Evolutionary conservation across 495 filamentous ascomycete species (phyloP).

Genomic region (Aspergillus taichungensis): DNA sequence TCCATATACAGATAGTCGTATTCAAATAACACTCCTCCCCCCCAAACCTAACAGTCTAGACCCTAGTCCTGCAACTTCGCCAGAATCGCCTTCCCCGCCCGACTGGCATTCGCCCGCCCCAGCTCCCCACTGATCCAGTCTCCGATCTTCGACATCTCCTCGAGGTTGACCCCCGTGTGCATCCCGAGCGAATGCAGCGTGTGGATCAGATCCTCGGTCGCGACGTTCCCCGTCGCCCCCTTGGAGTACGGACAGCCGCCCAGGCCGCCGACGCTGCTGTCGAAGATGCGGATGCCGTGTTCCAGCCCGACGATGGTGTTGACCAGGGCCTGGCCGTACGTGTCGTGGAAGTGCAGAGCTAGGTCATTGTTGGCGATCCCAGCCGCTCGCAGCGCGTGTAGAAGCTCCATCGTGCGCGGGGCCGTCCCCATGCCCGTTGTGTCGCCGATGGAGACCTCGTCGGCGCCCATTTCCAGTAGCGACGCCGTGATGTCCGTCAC

Average conservation of each 20-base stretch:
- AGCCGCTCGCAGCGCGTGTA: conserved; percentile 61
- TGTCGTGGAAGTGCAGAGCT: conserved; percentile 94
- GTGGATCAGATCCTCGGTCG: conserved; percentile 89
- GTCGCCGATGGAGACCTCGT: conserved; percentile 89
- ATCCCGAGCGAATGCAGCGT: conserved; percentile 80
- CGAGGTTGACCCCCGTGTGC: conserved; percentile 80
- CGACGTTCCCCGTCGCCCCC: conserved; percentile 90
- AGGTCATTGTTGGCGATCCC: conserved; percentile 73
- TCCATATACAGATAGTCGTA: too few species aligned
- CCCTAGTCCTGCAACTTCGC: conserved; percentile 32
- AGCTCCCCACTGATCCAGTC: conserved; percentile 84
- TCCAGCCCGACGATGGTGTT: conserved; percentile 83
- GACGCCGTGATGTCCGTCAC: conserved; percentile 78
- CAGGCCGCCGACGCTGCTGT: conserved; percentile 55
- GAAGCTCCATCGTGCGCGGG: conserved; percentile 61
- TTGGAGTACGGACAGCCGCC: conserved; percentile 92
- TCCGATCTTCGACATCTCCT: conserved; percentile 71
- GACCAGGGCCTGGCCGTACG: conserved; percentile 88
- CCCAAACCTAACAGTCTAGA: not conserved
- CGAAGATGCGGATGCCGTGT: conserved; percentile 82
- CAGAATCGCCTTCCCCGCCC: conserved; percentile 69
- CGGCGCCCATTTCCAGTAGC: conserved; percentile 88
- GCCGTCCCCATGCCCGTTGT: conserved; percentile 96
- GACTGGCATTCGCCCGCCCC: conserved; percentile 64
- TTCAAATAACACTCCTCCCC: not conserved